Evolutionary conservation across 75 land plant species (phyloP), one percentile per base, ranked within the genome.

Genomic region (Pseudotsuga menziesii): DNA sequence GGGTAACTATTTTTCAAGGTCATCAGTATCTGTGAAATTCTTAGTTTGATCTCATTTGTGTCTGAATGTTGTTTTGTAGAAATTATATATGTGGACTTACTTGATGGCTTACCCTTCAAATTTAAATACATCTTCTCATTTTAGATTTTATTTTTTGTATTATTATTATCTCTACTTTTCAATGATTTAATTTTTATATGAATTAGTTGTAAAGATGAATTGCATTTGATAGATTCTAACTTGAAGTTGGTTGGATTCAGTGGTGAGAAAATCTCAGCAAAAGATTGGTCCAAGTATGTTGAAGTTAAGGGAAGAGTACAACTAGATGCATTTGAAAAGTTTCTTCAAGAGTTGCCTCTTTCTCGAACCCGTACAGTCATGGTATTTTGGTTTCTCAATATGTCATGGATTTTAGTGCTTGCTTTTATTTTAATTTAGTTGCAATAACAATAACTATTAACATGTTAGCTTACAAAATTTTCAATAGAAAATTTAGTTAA

Each of bases 301-400:
- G 99, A 97, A 78, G 85, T 97, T 39, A 97, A 97, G 80, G 99
- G 99, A 48, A 88, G 98, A 83, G 99, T 97, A 20, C 89, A 86
- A 76, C 75, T 89, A 54, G 91, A 89, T 83, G 92, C 98, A 63
- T 87, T 97, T 82, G 91, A 85, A 64, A 97, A 93, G 77, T 97
- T 95, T 77, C 87, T 97, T 26, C 89, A 91, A 78, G 94, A 94
- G 60, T 93, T 97, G 26, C 92, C 79, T 27, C 78, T 80, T 74
- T 97, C 99, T 14, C 84, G 93, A 29, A 91, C 88, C 48, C 98
- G 99, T 79, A 86, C 94, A 61, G 86, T 93, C 82, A 97, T 91
- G 99, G 99, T 97, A 92, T 74, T 25, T 69, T 17, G 48, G 12
- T 70, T 66, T 52, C 54, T 41, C 41, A 58, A 23, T 48, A 56